Percentiles rank a stretch among this genome's conserved stretches.
These are phyloP conservation scores for Macrolepiota fuliginosa DNA, from an alignment of 768 basidiomycete genomes.

Conservation along the genomic window DNA sequence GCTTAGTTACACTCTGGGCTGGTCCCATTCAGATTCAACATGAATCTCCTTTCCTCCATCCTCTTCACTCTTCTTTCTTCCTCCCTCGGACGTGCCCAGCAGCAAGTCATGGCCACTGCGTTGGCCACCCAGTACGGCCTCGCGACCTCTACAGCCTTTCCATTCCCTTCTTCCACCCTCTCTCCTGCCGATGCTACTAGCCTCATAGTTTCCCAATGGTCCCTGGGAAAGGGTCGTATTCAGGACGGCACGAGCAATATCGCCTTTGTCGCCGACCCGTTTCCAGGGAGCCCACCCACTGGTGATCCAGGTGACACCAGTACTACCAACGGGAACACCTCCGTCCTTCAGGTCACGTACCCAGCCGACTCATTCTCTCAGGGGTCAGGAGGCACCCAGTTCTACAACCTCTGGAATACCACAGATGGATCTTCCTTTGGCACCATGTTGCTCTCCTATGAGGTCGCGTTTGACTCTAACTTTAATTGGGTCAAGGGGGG, in stretches of 20 bases:
- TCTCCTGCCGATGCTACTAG: conserved; percentile 45
- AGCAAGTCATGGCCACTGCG: conserved; percentile 29
- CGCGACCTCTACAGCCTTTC: conserved; percentile 57
- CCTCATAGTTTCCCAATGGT: conserved; percentile 57
- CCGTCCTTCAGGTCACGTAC: conserved; percentile 62
- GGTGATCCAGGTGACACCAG: conserved; percentile 24
- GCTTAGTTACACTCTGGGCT: conserved; percentile 2
- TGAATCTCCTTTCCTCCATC: not conserved
- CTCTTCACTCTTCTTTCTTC: not conserved
- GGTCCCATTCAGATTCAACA: conserved; percentile 10
- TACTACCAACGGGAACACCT: conserved; percentile 12
- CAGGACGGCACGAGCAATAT: conserved; percentile 56
- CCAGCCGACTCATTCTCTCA: conserved; percentile 58
- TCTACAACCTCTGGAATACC: conserved; percentile 67
- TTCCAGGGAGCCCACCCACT: conserved; percentile 44
- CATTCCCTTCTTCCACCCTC: conserved; percentile 64
- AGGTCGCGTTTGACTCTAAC: conserved; percentile 62
- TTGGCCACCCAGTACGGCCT: conserved; percentile 53
- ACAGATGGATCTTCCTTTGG: conserved; percentile 54
- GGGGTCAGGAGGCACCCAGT: conserved; percentile 63
- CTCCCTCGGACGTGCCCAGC: conserved; percentile 19
- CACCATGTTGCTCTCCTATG: conserved; percentile 72
- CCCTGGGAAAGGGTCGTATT: conserved; percentile 56
- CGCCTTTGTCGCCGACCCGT: conserved; percentile 67
- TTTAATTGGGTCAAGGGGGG: conserved; percentile 77